These are phyloP conservation scores for Ceratobasidium theobromae DNA, from an alignment of 1,284 basidiomycete species.

Conservation along the genomic window DNA sequence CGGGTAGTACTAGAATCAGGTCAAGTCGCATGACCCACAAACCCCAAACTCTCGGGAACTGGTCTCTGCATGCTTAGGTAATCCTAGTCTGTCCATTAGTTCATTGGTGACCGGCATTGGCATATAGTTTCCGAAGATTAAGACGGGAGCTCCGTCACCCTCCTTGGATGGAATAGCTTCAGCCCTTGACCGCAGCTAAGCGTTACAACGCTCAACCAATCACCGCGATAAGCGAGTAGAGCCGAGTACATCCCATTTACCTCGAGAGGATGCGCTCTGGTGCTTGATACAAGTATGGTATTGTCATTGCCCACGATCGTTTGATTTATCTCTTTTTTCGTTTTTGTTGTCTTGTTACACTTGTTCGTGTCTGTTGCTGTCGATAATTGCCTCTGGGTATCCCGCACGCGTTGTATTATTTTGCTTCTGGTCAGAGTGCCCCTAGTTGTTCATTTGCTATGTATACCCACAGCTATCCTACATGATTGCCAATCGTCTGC, in stretches of 20 bases:
- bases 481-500: background rate
- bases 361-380: constrained; percentile 45
- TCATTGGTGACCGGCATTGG: too few species aligned
- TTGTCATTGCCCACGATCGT: constrained; percentile 43
- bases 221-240: constrained; percentile 72
- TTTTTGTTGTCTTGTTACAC: constrained; percentile 53
- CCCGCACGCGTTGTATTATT: constrained; percentile 12
- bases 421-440: constrained; percentile 40
- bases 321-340: constrained; percentile 30
- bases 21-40: too few species aligned
- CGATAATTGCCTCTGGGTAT: constrained; percentile 21
- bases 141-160: too few species aligned
- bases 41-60: too few species aligned
- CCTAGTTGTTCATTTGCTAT: constrained; percentile 39
- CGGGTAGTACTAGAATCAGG: too few species aligned
- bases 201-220: constrained; percentile 54
- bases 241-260: constrained; percentile 48
- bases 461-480: constrained; percentile 36
- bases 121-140: too few species aligned
- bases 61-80: too few species aligned
- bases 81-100: too few species aligned
- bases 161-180: too few species aligned
- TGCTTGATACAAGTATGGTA: constrained; percentile 56
- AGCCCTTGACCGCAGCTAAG: too few species aligned
- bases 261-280: constrained; percentile 63